Evolutionary conservation across 106 monocot species (phyloP), one percentile per base, ranked within the genome.

Genomic region (Allium sativum): DNA sequence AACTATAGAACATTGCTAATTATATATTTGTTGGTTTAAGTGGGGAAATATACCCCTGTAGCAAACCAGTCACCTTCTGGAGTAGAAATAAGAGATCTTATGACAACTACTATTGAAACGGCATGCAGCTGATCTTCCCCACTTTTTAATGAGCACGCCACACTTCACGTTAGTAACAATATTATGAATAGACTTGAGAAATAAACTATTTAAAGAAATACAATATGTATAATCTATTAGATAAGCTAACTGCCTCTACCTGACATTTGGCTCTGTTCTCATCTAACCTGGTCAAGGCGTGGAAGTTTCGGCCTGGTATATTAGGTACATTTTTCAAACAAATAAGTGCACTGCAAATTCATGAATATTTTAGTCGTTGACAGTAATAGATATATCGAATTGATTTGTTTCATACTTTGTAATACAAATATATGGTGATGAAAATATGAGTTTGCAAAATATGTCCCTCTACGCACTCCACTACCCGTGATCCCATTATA

Each of bases 231-330:
- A 52, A 59, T 20, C 10, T 12, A 50, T 12, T 12, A 50, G 48
- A 62, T 21, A 13, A 48, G 11, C 12, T 9, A 60, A 4, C 12
- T 6, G 45, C 20, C 44, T 45, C 40, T 62, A 94, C 95, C 84
- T 96, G 95, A 55, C 95, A 96, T 79, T 96, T 96, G 50, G 95
- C 95, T 64, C 95, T 81, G 60, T 96, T 96, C 70, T 96, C 95
- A 76, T 96, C 95, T 74, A 96, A 80, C 70, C 95, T 87, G 42
- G 95, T 96, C 68, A 96, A 68, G 41, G 95, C 95, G 74, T 96
- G 95, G 57, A 96, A 96, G 68, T 96, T 96, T 65, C 87, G 90
- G 22, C 90, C 75, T 53, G 95, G 95, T 61, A 90, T 90, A 21
- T 82, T 67, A 50, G 95, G 95, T 42, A 90, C 95, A 84, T 96